Evolutionary conservation across 345 rosid species (phyloP), one percentile per base, ranked within the genome.

Genomic region (Sapria himalayana): DNA sequence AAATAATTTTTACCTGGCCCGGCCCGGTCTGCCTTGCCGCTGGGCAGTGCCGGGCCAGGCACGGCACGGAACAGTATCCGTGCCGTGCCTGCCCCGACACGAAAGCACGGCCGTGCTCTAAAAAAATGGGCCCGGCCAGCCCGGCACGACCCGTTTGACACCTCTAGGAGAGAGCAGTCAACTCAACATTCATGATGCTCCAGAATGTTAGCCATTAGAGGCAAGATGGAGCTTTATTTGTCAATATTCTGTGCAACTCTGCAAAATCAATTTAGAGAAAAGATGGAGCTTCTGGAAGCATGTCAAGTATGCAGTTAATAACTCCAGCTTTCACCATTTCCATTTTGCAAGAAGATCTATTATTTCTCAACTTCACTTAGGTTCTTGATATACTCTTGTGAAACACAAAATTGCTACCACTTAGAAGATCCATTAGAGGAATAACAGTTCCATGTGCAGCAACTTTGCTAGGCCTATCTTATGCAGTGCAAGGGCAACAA

Each of bases 401-500:
- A 63, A 91, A 92, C 67, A 72, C 63, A 60, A 59, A 84, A 56
- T 72, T 84, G 56, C 57, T 76, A 36, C 99, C 96, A 55, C 70
- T 70, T 25, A 91, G 92, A 69, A 91, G 96, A 54, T 94, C 89
- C 46, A 84, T 94, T 57, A 91, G 92, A 62, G 99, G 99, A 55
- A 84, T 65, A 40, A 91, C 96, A 20, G 99, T 94, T 23, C 96
- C 99, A 66, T 85, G 94, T 17, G 94, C 94, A 22, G 96, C 99
- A 48, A 91, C 96, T 91, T 96, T 33, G 99, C 99, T 42, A 91
- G 69, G 96, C 63, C 80, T 96, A 55, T 91, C 99, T 84, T 84
- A 57, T 84, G 95, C 43, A 91, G 34, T 2, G 99, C 99, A 37
- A 80, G 76, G 27, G 84, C 99, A 40, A 84, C 94, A 22, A 92